Evolutionary conservation across 306 rosid genomes (phyloP).

Genomic region (Prinsepia uniflora): DNA sequence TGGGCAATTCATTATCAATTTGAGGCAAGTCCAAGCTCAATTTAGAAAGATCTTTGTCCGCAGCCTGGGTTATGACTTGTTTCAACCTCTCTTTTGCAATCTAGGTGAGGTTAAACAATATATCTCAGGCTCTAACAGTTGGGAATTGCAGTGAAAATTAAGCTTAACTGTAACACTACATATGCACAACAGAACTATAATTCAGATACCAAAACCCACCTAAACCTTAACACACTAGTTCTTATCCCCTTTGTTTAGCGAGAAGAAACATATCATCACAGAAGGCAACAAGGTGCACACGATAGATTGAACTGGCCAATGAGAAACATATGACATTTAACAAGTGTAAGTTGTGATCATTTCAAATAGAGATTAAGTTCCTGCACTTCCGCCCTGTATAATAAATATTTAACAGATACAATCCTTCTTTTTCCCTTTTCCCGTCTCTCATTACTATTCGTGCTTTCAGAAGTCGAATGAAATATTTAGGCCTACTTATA

Average conservation of each 20-base stretch:
- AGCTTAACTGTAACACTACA: constrained; percentile 8
- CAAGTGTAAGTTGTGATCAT: not conserved
- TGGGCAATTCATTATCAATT: constrained; percentile 25
- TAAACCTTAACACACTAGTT: constrained; percentile 4
- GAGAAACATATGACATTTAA: not conserved
- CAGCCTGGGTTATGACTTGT: constrained; percentile 68
- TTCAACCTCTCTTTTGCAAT: constrained; percentile 71
- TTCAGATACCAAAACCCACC: constrained; percentile 13
- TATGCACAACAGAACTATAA: not conserved
- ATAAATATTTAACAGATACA: not conserved
- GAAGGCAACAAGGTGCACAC: not conserved
- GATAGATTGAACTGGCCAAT: not conserved
- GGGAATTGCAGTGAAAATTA: not conserved
- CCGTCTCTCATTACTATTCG: not conserved
- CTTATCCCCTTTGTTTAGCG: not conserved
- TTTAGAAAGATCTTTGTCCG: constrained; percentile 59
- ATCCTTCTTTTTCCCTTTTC: not conserved
- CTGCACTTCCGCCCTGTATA: not conserved
- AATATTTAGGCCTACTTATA: not conserved
- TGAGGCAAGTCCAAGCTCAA: constrained; percentile 46
- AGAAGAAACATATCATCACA: not conserved
- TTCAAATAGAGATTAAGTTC: not conserved
- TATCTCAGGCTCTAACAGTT: constrained; percentile 22
- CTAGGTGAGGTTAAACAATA: constrained; percentile 36
- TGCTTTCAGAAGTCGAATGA: not conserved